A percentile compares a stretch with the other conserved stretches of the same genome.
phyloP scores from a whole-genome alignment of 495 filamentous ascomycete species.

The Xylaria nigripes region DNA sequence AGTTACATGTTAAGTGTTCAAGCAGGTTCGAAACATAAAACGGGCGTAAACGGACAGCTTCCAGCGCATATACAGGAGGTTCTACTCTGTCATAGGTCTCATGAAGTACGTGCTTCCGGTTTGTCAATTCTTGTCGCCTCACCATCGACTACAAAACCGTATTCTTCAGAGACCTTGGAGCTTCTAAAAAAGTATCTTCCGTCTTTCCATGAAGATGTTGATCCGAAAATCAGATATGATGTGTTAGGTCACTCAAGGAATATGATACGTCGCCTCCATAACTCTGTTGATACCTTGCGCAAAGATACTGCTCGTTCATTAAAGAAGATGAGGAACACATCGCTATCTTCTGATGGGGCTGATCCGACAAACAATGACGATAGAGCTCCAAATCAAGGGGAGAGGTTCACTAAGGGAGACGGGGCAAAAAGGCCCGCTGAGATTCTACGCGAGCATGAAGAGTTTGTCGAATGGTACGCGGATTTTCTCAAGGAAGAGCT shows the following conservation, averaged over 20 bases:
- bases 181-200: conserved; percentile 54
- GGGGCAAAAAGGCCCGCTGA: neutral
- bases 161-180: conserved; percentile 49
- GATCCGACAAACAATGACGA: conserved; percentile 4
- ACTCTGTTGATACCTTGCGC: conserved; percentile 29
- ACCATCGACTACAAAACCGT: conserved; percentile 59
- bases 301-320: conserved; percentile 11
- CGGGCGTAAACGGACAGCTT: conserved; percentile 8
- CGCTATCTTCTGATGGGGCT: neutral
- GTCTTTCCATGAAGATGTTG: conserved; percentile 70
- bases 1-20: conserved; percentile 2
- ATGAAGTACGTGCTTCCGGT: conserved; percentile 61
- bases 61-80: conserved; percentile 29
- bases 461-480: conserved; percentile 62
- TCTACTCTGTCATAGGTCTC: conserved; percentile 54
- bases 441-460: conserved; percentile 37
- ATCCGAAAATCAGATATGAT: conserved; percentile 73
- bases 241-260: conserved; percentile 57
- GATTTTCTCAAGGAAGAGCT: conserved; percentile 64
- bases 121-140: conserved; percentile 67
- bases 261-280: conserved; percentile 58
- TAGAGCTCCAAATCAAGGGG: conserved; percentile 10
- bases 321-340: conserved; percentile 13
- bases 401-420: neutral
- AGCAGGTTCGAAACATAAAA: conserved; percentile 8